These are phyloP conservation scores for Claviceps pazoutovae DNA, from an alignment of 2,329 filamentous ascomycete species.

Conservation along the genomic window DNA sequence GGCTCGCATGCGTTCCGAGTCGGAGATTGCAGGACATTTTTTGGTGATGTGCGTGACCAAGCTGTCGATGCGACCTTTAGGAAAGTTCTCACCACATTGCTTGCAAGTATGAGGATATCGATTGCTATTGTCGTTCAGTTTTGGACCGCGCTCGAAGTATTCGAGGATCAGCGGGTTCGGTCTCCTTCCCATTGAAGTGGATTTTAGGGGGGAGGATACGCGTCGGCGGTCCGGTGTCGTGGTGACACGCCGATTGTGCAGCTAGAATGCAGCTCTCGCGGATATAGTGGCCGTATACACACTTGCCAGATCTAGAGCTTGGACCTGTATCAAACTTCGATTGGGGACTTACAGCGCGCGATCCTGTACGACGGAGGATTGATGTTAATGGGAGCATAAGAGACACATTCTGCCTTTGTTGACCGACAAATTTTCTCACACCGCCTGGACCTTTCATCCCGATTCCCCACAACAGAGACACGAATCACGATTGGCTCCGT, in stretches of 20 bases:
- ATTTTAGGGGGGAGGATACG: neutral
- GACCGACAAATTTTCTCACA: slow-evolving; percentile 23
- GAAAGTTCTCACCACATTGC: slow-evolving; percentile 75
- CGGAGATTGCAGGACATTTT: slow-evolving; percentile 67
- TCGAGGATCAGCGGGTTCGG: slow-evolving; percentile 75
- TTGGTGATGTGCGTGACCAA: slow-evolving; percentile 71
- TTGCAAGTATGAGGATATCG: slow-evolving; percentile 87
- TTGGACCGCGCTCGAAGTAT: slow-evolving; percentile 76
- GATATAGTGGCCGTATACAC: neutral
- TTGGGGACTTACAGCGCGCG: neutral
- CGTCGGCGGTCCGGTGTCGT: slow-evolving; percentile 8
- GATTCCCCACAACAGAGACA: neutral
- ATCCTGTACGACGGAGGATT: slow-evolving; percentile 3
- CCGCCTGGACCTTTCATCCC: slow-evolving; percentile 12
- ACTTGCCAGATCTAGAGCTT: neutral
- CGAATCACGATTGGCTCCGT: neutral
- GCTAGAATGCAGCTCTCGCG: slow-evolving; percentile 12
- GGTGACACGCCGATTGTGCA: slow-evolving; percentile 12
- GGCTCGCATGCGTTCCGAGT: slow-evolving; percentile 62
- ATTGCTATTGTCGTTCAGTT: slow-evolving; percentile 80
- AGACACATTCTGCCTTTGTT: slow-evolving; percentile 20
- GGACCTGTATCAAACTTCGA: neutral
- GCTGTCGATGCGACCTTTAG: slow-evolving; percentile 77
- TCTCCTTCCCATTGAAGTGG: slow-evolving; percentile 56
- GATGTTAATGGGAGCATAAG: slow-evolving; percentile 8